Percentiles rank a stretch among this genome's conserved stretches.
Conservation (phyloP, 148 eudicot species). For the Chenopodium quinoa region DNA sequence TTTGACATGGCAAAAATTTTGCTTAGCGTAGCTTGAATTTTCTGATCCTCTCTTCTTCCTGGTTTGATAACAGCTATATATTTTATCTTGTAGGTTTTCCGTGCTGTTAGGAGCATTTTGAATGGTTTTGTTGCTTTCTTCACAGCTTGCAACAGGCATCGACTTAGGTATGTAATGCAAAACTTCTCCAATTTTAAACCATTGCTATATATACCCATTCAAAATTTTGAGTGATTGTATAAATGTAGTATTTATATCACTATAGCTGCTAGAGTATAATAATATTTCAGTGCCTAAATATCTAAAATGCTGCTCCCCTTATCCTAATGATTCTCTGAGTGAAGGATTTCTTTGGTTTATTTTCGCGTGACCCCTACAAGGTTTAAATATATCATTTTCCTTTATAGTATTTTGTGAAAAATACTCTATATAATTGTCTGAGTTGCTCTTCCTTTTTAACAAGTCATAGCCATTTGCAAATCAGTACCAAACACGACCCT, state of each 20-base stretch:
- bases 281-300: not conserved
- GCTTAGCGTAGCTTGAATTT: not conserved
- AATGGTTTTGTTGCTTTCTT: constrained; percentile 90
- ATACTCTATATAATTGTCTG: too few relatives aligned
- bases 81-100: constrained; percentile 54
- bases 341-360: not conserved
- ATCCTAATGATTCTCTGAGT: not conserved
- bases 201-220: not conserved
- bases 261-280: not conserved
- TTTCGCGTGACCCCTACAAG: not conserved
- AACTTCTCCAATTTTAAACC: not conserved
- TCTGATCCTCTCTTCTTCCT: not conserved
- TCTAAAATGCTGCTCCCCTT: not conserved
- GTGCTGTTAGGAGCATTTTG: constrained; percentile 80
- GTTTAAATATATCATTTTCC: not conserved
- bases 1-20: not conserved
- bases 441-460: too few relatives aligned
- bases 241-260: not conserved
- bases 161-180: constrained; percentile 62
- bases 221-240: not conserved
- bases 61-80: constrained; percentile 15
- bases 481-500: too few relatives aligned
- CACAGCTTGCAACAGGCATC: constrained; percentile 88
- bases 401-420: too few relatives aligned
- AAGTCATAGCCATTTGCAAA: too few relatives aligned